Percentiles rank a stretch among this genome's conserved stretches.
phyloP scores from a whole-genome alignment of 2,329 filamentous ascomycete genomes.

The Aspergillus bombycis region DNA sequence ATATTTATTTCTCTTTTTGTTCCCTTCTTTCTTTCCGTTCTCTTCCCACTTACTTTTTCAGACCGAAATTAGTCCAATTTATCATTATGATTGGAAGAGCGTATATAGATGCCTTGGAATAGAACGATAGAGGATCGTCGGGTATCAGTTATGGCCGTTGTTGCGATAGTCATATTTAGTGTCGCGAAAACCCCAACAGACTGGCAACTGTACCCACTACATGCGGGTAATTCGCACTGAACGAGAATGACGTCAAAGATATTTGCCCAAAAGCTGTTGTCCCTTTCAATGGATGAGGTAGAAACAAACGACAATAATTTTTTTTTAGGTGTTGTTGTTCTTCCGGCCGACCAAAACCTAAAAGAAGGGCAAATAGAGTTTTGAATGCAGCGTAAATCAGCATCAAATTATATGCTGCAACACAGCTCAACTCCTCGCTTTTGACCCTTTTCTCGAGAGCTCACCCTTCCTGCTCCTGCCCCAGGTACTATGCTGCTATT shows the following conservation, averaged over 20 bases:
- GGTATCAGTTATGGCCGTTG: background rate
- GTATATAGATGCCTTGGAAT: background rate
- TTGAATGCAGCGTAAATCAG: constrained; percentile 10
- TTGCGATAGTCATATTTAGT: constrained; percentile 1
- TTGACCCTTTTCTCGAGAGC: constrained; percentile 1
- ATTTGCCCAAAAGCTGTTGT: background rate
- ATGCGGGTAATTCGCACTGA: background rate
- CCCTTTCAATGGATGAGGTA: background rate
- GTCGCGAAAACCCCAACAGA: background rate
- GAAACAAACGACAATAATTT: background rate
- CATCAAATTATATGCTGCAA: constrained; percentile 16
- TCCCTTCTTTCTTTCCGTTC: background rate
- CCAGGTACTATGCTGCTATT: background rate
- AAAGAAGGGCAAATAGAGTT: constrained; percentile 11
- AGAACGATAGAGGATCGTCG: background rate
- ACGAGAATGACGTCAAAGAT: background rate
- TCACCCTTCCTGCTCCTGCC: no score
- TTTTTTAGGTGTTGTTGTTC: background rate
- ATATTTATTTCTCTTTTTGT: background rate
- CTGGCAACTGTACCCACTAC: background rate
- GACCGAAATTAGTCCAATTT: background rate
- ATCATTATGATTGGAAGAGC: background rate
- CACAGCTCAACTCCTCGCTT: constrained; percentile 15
- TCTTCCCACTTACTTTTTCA: background rate
- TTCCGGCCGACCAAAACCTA: background rate